Base-by-base conservation (phyloP, 1,139 yeast genomes). In the Debaryomyces subglobosus region DNA sequence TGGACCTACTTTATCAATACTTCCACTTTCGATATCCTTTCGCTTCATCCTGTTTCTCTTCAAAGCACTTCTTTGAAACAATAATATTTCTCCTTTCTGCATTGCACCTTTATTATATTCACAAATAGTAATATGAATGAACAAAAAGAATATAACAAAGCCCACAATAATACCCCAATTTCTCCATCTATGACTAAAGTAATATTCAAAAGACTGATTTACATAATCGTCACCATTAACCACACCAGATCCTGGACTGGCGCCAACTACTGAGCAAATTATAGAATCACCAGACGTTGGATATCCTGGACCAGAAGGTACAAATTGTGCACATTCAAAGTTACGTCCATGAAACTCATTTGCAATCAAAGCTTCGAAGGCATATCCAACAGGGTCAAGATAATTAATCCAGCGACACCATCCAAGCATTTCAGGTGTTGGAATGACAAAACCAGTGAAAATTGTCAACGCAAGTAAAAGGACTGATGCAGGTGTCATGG, bases 331-430 rank as follows among this genome's bases (percentile, higher is more conserved):
- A 57, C 87, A 82, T 2, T 56, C 55, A 56, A 78, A 78, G 7
- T 63, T 56, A 13, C 80, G 64, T 41, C 70, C 73, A 52, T 70
- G 72, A 58, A 81, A 82, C 61, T 85, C 90, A 57, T 79, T 86
- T 2, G 79, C 76, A 82, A 87, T 80, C 59, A 87, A 65, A 0
- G 88, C 72, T 63, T 86, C 92, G 58, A 85, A 86, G 4, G 81
- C 77, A 59, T 87, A 88, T 5, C 82, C 84, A 4, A 20, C 69
- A 0, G 95, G 95, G 57, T 88, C 79, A 49, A 87, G 64, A 60
- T 85, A 87, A 67, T 84, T 84, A 58, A 88, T 81, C 94, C 95
- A 89, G 55, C 86, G 75, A 34, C 88, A 81, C 95, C 95, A 88
- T 24, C 88, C 86, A 51, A 81, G 78, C 87, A 87, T 85, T 49